Evolutionary conservation across 2,329 filamentous ascomycete genomes (phyloP).

Genomic region (Davidsoniella eucalypti): DNA sequence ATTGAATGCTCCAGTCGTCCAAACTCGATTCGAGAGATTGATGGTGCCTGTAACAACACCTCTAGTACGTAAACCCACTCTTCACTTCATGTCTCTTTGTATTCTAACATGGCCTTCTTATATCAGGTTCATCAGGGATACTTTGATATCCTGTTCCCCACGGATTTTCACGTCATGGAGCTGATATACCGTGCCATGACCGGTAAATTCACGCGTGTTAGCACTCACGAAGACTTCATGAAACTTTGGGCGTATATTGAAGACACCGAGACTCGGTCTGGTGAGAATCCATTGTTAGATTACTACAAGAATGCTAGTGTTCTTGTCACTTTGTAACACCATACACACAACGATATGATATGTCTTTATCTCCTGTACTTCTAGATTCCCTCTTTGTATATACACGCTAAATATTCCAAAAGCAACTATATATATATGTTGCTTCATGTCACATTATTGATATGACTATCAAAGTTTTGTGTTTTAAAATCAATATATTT

Average conservation of each 20-base stretch:
- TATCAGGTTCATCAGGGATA: slow-evolving; percentile 85
- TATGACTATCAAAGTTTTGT: neutral
- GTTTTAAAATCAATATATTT: neutral
- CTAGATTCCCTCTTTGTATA: too few relatives aligned
- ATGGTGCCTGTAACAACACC: slow-evolving; percentile 85
- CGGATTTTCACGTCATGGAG: slow-evolving; percentile 81
- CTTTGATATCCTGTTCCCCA: slow-evolving; percentile 97
- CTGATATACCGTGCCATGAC: slow-evolving; percentile 86
- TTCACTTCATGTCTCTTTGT: neutral
- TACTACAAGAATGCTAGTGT: slow-evolving; percentile 96
- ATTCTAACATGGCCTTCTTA: neutral
- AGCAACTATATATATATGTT: too few relatives aligned
- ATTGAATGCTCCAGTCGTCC: slow-evolving; percentile 85
- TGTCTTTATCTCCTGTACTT: too few relatives aligned
- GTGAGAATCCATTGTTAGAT: slow-evolving; percentile 79
- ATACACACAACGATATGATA: neutral
- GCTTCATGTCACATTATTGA: too few relatives aligned
- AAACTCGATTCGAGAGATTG: slow-evolving; percentile 74
- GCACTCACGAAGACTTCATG: slow-evolving; percentile 83
- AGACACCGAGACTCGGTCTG: slow-evolving; percentile 73
- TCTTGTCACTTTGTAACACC: slow-evolving; percentile 63
- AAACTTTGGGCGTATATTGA: slow-evolving; percentile 76
- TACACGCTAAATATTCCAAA: too few relatives aligned
- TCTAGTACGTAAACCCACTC: slow-evolving; percentile 42
- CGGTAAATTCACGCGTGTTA: slow-evolving; percentile 72